Evolutionary conservation across 2,329 filamentous ascomycete species (phyloP).

Genomic region (Xylaria sp.): DNA sequence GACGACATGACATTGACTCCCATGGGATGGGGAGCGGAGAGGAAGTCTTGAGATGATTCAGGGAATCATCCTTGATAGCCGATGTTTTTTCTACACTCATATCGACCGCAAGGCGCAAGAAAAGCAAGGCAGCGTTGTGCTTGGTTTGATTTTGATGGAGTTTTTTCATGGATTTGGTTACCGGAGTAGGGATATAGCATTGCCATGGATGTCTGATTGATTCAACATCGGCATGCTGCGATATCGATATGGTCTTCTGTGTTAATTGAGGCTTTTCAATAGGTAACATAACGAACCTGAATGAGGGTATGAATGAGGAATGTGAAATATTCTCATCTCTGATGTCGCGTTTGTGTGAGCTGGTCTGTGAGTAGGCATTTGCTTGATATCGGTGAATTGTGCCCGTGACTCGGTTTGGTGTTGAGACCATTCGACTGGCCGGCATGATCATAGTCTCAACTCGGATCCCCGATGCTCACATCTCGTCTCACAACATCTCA

Average conservation of each 20-base stretch:
- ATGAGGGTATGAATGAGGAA: background rate
- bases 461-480: too few relatives aligned
- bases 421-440: too few relatives aligned
- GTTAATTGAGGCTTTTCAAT: too few relatives aligned
- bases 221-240: too few relatives aligned
- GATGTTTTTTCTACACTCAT: slow-evolving; percentile 14
- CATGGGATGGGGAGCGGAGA: background rate
- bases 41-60: background rate
- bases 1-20: background rate
- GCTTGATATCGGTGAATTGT: background rate
- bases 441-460: too few relatives aligned
- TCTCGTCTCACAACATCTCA: too few relatives aligned
- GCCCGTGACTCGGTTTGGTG: background rate
- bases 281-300: background rate
- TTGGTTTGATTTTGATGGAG: background rate
- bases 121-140: background rate
- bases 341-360: too few relatives aligned
- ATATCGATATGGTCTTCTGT: too few relatives aligned
- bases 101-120: slow-evolving; percentile 13
- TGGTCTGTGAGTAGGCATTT: background rate
- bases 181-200: too few relatives aligned
- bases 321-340: background rate
- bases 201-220: too few relatives aligned
- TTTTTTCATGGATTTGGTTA: too few relatives aligned
- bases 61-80: background rate